Evolutionary conservation across 148 eudicot species (phyloP), one percentile per base, ranked within the genome.

Genomic region (Nepenthes gracilis): DNA sequence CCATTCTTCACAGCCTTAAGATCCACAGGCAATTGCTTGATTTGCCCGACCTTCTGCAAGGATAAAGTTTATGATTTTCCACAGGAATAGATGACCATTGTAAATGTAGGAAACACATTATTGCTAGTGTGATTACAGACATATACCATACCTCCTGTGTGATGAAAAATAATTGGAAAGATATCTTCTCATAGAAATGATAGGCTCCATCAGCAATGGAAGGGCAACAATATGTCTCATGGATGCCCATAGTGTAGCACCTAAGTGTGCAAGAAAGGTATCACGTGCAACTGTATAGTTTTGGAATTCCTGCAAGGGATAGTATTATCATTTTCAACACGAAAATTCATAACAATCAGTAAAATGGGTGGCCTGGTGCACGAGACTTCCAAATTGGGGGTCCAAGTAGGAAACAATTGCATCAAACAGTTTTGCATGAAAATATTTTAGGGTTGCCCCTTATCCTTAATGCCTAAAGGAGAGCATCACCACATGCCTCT

Each of bases 221-320:
- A 57, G 98, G 43, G 98, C 83, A 69, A 92, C 74, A 49, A 92
- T 73, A 76, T 85, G 96, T 71, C 88, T 85, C 96, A 92, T 80
- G 52, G 98, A 88, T 60, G 94, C 98, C 96, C 98, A 88, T 59
- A 92, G 77, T 32, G 80, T 77, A 75, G 96, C 95, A 72, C 98
- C 98, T 60, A 88, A 75, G 71, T 92, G 90, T 63, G 96, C 80
- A 67, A 92, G 85, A 76, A 92, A 92, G 43, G 85, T 68, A 77
- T 92, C 98, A 34, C 98, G 93, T 57, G 98, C 98, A 63, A 92
- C 96, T 9, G 94, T 92, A 72, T 92, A 92, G 70, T 82, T 88
- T 54, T 80, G 82, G 73, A 67, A 75, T 32, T 78, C 86, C 98
- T 92, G 94, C 84, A 81, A 55, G 49, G 32, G 53, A 11, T 2